These are phyloP conservation scores for Chamaecyparis obtusa DNA, from an alignment of 75 land plant species.

Conservation along the genomic window DNA sequence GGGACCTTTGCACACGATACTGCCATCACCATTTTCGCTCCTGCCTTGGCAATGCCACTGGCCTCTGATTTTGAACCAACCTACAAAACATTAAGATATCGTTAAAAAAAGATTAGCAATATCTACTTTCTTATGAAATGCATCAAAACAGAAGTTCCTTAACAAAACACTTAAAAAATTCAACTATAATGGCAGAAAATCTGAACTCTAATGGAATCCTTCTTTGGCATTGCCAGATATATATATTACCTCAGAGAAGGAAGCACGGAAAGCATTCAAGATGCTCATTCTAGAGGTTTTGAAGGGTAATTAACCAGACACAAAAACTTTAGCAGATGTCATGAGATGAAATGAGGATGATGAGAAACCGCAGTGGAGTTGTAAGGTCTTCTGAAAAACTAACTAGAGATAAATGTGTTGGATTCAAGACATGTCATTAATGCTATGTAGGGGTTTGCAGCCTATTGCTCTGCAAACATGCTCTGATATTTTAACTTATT, in stretches of 20 bases:
- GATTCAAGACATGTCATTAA: background rate
- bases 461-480: background rate
- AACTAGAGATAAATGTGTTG: no score
- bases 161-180: background rate
- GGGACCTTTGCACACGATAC: conserved; percentile 98
- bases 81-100: conserved; percentile 26
- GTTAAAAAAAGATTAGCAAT: background rate
- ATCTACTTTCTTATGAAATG: background rate
- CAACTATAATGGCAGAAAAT: background rate
- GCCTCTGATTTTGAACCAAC: conserved; percentile 99
- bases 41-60: conserved; percentile 97
- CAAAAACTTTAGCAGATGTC: background rate
- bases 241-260: background rate
- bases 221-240: background rate
- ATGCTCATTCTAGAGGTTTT: background rate
- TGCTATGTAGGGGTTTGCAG: background rate
- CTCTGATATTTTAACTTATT: no score
- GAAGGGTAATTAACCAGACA: background rate
- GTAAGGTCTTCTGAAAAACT: no score
- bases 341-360: background rate
- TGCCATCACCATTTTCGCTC: conserved; percentile 99
- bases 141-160: background rate
- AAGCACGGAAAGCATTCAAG: background rate
- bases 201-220: background rate
- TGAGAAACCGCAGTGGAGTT: background rate